Conservation (phyloP, 2,329 filamentous ascomycete genomes). For the Fusarium sp. region DNA sequence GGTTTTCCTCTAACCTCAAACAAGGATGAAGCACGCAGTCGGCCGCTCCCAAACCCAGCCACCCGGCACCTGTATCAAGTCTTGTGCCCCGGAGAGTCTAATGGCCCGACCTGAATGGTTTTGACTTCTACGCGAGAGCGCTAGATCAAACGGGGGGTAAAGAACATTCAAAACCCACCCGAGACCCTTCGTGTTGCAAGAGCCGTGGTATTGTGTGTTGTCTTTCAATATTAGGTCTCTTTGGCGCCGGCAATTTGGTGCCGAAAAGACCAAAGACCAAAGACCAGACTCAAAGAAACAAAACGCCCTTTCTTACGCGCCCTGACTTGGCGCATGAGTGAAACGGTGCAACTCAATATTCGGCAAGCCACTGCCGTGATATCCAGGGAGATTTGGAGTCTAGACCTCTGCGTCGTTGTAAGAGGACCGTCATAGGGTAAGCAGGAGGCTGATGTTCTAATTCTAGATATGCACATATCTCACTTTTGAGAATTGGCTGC, state of each 20-base stretch:
- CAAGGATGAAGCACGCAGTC: conserved; percentile 36
- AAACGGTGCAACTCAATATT: neutral
- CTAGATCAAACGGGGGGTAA: conserved; percentile 26
- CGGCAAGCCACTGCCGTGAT: conserved; percentile 5
- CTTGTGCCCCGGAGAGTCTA: conserved; percentile 31
- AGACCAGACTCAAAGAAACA: neutral
- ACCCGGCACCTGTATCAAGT: conserved; percentile 11
- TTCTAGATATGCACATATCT: conserved; percentile 1
- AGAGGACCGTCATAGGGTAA: neutral
- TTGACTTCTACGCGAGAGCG: conserved; percentile 23
- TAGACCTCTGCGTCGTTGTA: neutral
- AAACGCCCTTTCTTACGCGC: neutral
- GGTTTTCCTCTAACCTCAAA: conserved; percentile 33
- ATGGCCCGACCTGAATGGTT: conserved; percentile 26
- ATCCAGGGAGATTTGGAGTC: neutral
- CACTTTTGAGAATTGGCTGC: neutral
- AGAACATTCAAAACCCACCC: conserved; percentile 9
- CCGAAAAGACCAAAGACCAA: neutral
- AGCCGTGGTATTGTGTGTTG: neutral
- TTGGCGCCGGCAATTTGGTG: conserved; percentile 17
- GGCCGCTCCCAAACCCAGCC: conserved; percentile 37
- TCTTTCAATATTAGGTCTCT: conserved; percentile 1
- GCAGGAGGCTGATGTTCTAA: neutral
- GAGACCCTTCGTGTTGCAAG: conserved; percentile 27
- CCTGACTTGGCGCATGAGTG: neutral